Percentiles rank a stretch among this genome's conserved stretches.
Conservation (phyloP, 106 monocot genomes). For the Allium cepa region DNA sequence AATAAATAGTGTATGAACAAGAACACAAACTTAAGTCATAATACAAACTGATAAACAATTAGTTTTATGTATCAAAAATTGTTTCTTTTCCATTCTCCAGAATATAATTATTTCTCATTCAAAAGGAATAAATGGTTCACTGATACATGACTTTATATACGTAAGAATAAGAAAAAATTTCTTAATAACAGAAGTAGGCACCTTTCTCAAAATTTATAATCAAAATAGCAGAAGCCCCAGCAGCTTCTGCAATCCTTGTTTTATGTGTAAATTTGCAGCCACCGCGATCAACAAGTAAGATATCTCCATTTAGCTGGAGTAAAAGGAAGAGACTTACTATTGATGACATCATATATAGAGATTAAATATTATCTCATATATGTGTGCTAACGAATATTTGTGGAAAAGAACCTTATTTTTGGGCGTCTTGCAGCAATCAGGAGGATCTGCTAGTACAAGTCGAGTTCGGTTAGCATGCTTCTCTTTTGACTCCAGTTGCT, state of each 20-base stretch:
- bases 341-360: neutral
- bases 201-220: conserved; percentile 70
- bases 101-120: no score
- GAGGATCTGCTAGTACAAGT: conserved; percentile 57
- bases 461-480: conserved; percentile 60
- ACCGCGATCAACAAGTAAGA: conserved; percentile 66
- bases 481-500: conserved; percentile 68
- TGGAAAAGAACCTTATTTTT: conserved; percentile 42
- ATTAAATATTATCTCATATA: neutral
- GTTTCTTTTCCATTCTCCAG: no score
- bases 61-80: neutral
- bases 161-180: neutral
- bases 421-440: conserved; percentile 47
- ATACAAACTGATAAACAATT: neutral
- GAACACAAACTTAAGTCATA: neutral
- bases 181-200: conserved; percentile 5
- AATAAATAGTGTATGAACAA: neutral
- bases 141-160: neutral
- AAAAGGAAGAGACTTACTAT: neutral
- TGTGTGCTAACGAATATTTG: neutral
- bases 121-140: neutral
- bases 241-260: conserved; percentile 77
- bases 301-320: conserved; percentile 63
- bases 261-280: conserved; percentile 84
- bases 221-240: conserved; percentile 82